Conservation (phyloP, 148 eudicot species). For the Chenopodium album region DNA sequence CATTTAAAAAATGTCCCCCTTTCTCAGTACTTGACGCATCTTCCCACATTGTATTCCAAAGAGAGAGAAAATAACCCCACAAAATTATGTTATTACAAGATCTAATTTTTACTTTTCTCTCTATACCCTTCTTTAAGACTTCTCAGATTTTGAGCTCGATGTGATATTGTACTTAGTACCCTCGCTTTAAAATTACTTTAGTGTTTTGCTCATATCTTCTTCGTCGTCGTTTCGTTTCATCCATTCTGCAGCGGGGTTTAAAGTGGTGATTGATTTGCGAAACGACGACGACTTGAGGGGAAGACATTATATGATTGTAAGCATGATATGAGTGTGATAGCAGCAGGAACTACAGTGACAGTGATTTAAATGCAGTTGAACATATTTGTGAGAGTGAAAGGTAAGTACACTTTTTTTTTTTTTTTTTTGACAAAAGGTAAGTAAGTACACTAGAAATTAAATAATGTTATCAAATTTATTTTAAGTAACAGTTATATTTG, state of each 20-base stretch:
- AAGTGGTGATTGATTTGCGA: not conserved
- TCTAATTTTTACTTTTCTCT: too few species aligned
- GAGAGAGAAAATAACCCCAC: conserved; percentile 4
- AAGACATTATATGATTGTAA: conserved; percentile 4
- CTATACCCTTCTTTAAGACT: too few species aligned
- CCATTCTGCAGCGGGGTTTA: too few species aligned
- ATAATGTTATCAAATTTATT: too few species aligned
- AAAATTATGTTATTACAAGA: not conserved
- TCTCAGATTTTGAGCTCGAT: not conserved
- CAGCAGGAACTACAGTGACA: conserved; percentile 3
- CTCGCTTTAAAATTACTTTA: too few species aligned
- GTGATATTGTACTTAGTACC: not conserved
- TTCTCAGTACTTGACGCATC: not conserved
- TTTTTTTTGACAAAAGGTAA: not conserved
- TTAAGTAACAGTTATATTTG: too few species aligned
- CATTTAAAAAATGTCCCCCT: conserved; percentile 9
- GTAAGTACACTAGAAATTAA: conserved; percentile 2
- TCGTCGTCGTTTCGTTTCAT: too few species aligned
- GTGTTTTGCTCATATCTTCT: too few species aligned
- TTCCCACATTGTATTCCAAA: conserved; percentile 14
- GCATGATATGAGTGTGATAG: not conserved
- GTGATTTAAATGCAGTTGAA: conserved; percentile 20
- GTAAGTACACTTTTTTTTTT: not conserved
- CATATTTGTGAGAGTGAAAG: not conserved
- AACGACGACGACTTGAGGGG: not conserved